These are phyloP conservation scores for Fusarium brachygibbosum DNA, from an alignment of 2,329 filamentous ascomycete species.

Conservation along the genomic window DNA sequence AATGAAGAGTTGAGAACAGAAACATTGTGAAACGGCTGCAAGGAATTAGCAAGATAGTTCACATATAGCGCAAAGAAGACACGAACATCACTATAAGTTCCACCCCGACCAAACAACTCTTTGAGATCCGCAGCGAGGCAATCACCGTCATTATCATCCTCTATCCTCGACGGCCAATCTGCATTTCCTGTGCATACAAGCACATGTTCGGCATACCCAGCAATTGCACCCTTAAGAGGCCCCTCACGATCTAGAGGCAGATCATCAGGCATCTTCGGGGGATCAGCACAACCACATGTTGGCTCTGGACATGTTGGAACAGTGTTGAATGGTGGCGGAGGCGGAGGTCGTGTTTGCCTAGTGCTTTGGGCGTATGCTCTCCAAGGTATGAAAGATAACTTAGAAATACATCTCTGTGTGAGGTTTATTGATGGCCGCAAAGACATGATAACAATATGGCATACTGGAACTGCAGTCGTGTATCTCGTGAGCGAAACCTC, in stretches of 20 bases:
- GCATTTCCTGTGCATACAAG: slow-evolving; percentile 83
- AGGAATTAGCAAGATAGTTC: slow-evolving; percentile 58
- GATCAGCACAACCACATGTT: slow-evolving; percentile 80
- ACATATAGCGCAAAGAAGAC: background rate
- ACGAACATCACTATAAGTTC: slow-evolving; percentile 75
- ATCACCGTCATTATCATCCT: slow-evolving; percentile 78
- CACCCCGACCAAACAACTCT: slow-evolving; percentile 74
- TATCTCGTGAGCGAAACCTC: background rate
- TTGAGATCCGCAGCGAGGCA: slow-evolving; percentile 81
- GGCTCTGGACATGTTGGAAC: slow-evolving; percentile 77
- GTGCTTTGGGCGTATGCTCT: slow-evolving; percentile 37
- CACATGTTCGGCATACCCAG: slow-evolving; percentile 84
- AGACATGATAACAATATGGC: slow-evolving; percentile 28
- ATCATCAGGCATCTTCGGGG: slow-evolving; percentile 72
- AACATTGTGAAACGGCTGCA: slow-evolving; percentile 85
- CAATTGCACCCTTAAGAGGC: slow-evolving; percentile 81
- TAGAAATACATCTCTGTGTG: slow-evolving; percentile 24
- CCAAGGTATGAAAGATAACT: slow-evolving; percentile 16
- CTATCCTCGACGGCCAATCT: slow-evolving; percentile 88
- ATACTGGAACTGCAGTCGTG: background rate
- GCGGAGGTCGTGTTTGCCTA: slow-evolving; percentile 33
- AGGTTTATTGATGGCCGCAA: slow-evolving; percentile 33
- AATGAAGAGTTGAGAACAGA: slow-evolving; percentile 84
- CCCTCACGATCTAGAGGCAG: slow-evolving; percentile 81
- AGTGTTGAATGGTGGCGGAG: slow-evolving; percentile 57